These are phyloP conservation scores for Aphanomyces stellatus DNA, from an alignment of 352 stramenopile genomes.

Conservation along the genomic window DNA sequence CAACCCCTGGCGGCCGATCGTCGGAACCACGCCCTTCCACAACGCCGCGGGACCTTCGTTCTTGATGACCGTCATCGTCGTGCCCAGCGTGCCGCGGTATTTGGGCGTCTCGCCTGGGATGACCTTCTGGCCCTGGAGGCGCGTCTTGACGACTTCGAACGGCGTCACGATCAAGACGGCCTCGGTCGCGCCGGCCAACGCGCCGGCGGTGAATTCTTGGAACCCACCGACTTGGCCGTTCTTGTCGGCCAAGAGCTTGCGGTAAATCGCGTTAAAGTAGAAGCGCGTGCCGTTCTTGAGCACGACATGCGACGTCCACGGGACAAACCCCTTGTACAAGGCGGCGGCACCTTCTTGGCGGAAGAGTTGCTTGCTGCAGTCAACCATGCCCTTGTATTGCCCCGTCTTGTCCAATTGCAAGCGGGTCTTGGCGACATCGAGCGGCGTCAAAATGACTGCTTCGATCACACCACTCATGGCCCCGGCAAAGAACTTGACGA, in stretches of 20 bases:
- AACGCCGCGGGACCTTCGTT: conserved; percentile 92
- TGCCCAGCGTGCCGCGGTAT: conserved; percentile 86
- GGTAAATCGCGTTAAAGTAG: conserved; percentile 84
- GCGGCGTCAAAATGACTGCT: conserved; percentile 70
- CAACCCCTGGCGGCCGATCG: conserved; percentile 94
- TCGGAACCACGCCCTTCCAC: conserved; percentile 94
- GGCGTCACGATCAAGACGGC: conserved; percentile 95
- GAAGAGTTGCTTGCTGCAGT: conserved; percentile 77
- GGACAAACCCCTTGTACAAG: conserved; percentile 84
- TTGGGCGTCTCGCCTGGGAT: conserved; percentile 77
- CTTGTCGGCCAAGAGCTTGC: conserved; percentile 54
- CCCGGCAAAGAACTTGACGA: conserved; percentile 71
- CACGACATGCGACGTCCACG: conserved; percentile 85
- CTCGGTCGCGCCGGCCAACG: conserved; percentile 91
- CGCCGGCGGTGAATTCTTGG: conserved; percentile 84
- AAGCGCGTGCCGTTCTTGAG: conserved; percentile 88
- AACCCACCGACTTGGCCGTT: conserved; percentile 73
- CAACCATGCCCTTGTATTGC: conserved; percentile 81
- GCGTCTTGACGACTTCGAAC: conserved; percentile 98
- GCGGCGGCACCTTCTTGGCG: conserved; percentile 61
- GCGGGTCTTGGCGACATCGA: conserved; percentile 85
- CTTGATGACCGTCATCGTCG: conserved; percentile 83
- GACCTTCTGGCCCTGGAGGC: conserved; percentile 91
- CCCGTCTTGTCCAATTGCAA: conserved; percentile 82
- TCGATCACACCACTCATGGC: conserved; percentile 82